These are phyloP conservation scores for Castanea sativa DNA, from an alignment of 306 rosid species.

Conservation along the genomic window DNA sequence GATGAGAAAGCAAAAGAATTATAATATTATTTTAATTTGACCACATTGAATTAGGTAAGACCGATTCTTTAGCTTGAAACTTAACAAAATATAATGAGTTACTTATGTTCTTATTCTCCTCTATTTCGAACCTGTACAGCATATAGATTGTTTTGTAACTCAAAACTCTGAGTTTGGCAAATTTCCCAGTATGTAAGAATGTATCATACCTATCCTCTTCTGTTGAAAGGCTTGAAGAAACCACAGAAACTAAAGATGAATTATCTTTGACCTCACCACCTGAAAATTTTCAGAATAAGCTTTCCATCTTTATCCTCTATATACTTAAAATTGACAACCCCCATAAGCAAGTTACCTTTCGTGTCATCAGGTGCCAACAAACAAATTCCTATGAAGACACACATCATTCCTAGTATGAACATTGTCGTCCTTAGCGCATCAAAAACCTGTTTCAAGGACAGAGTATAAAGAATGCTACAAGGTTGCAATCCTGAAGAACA, in stretches of 20 bases:
- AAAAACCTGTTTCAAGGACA: conserved; percentile 67
- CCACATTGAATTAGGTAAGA: neutral
- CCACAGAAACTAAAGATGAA: conserved; percentile 50
- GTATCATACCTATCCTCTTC: conserved; percentile 63
- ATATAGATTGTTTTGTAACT: neutral
- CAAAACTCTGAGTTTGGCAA: neutral
- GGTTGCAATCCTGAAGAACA: neutral
- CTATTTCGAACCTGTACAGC: neutral
- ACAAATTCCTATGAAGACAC: conserved; percentile 89
- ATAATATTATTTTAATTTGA: neutral
- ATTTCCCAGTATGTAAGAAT: neutral
- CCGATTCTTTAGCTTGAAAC: neutral
- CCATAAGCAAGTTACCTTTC: conserved; percentile 54
- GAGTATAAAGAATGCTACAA: neutral
- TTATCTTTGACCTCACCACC: conserved; percentile 68
- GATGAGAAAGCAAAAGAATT: neutral
- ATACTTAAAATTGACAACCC: conserved; percentile 8
- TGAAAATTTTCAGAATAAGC: conserved; percentile 39
- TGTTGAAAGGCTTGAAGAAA: conserved; percentile 58
- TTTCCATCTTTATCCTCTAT: conserved; percentile 18
- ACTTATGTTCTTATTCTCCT: neutral
- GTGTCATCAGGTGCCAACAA: conserved; percentile 95
- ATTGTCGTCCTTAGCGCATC: conserved; percentile 87
- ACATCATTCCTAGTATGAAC: conserved; percentile 88
- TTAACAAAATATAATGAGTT: no score